A percentile compares a stretch with the other conserved stretches of the same genome.
phyloP scores from a whole-genome alignment of 176 grass and related monocot species.

The Oryza nivara region DNA sequence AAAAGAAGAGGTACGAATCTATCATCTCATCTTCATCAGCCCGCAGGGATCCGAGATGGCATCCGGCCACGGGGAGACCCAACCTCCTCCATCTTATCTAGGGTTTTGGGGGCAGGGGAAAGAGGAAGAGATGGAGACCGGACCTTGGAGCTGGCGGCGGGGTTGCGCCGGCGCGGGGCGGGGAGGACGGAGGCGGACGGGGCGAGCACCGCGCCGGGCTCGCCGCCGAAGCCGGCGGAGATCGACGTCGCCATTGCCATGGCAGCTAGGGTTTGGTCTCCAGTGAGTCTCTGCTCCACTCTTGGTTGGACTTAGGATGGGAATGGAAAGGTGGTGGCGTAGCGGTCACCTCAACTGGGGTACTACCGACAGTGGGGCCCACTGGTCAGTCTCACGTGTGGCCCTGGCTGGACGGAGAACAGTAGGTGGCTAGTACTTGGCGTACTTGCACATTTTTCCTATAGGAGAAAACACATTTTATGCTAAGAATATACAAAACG shows the following conservation, averaged over 20 bases:
- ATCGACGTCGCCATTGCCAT: conserved; percentile 48
- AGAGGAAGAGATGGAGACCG: neutral
- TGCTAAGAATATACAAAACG: no score
- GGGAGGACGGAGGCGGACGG: conserved; percentile 37
- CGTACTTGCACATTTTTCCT: no score
- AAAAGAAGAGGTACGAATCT: no score
- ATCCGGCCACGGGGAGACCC: neutral
- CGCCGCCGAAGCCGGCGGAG: conserved; percentile 28
- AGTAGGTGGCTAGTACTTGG: neutral
- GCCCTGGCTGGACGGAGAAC: neutral
- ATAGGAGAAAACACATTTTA: no score
- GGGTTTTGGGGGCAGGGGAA: neutral
- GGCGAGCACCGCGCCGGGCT: conserved; percentile 34
- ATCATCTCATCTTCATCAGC: neutral
- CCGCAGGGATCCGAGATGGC: no score
- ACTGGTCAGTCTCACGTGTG: neutral
- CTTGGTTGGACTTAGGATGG: neutral
- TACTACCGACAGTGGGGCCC: neutral
- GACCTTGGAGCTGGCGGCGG: conserved; percentile 36
- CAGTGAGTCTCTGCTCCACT: no score
- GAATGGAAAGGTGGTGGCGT: neutral
- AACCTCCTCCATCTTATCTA: neutral
- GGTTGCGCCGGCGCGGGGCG: conserved; percentile 23
- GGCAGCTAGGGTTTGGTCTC: conserved; percentile 44
- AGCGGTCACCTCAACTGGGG: neutral